Evolutionary conservation across 2,329 filamentous ascomycete species (phyloP).

Genomic region (Iodosphaeria phyllophila): DNA sequence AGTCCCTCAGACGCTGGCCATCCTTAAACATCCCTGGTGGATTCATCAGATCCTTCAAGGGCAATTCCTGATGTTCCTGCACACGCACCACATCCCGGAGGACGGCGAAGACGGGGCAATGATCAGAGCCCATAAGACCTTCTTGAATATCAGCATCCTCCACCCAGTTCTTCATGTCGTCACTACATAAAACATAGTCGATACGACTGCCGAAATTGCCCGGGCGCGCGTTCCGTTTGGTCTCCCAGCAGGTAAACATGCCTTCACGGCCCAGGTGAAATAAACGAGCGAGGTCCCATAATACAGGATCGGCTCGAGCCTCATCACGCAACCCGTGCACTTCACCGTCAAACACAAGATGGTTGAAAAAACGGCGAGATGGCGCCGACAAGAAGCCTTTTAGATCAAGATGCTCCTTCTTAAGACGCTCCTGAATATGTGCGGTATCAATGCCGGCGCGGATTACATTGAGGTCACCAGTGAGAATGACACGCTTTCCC

Average conservation of each 20-base stretch:
- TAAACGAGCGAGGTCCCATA: conserved; percentile 69
- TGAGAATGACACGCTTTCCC: conserved; percentile 72
- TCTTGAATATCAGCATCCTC: conserved; percentile 73
- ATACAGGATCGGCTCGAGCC: conserved; percentile 47
- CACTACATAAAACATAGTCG: conserved; percentile 78
- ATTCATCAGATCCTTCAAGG: conserved; percentile 61
- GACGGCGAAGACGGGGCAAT: conserved; percentile 78
- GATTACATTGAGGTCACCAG: conserved; percentile 76
- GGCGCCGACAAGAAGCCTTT: conserved; percentile 58
- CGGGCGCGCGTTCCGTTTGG: conserved; percentile 84
- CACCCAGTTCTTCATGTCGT: conserved; percentile 66
- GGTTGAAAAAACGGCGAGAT: conserved; percentile 64
- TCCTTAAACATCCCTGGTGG: conserved; percentile 50
- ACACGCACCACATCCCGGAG: conserved; percentile 43
- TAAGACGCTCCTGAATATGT: conserved; percentile 50
- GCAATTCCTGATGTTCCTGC: conserved; percentile 24
- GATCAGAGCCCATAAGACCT: conserved; percentile 84
- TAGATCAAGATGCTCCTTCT: conserved; percentile 47
- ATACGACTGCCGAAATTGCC: conserved; percentile 87
- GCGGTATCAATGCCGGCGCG: conserved; percentile 57
- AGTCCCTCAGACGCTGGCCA: conserved; percentile 47
- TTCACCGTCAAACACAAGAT: conserved; percentile 57
- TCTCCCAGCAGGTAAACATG: conserved; percentile 98
- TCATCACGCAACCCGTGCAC: conserved; percentile 49
- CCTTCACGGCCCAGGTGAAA: conserved; percentile 65